These are phyloP conservation scores for Stagonosporopsis cucurbitacearum DNA, from an alignment of 2,329 filamentous ascomycete genomes.

Conservation along the genomic window DNA sequence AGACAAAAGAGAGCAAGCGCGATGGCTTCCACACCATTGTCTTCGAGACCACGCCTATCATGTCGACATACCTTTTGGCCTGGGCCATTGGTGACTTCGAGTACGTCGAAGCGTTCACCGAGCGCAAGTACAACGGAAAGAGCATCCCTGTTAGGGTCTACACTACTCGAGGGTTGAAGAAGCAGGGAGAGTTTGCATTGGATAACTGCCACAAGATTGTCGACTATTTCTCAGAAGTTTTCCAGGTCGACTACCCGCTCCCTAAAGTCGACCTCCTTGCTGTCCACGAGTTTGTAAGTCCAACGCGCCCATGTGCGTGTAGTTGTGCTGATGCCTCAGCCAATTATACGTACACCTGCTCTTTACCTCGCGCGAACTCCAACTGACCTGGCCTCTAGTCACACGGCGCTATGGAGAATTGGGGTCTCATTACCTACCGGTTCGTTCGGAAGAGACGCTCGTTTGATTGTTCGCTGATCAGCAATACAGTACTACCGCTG, in stretches of 20 bases:
- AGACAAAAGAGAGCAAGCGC: conserved; percentile 74
- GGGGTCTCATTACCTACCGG: conserved; percentile 95
- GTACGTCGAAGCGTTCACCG: conserved; percentile 89
- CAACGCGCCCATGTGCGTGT: neutral
- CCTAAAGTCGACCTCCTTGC: conserved; percentile 96
- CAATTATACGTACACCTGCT: conserved; percentile 51
- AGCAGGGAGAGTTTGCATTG: conserved; percentile 87
- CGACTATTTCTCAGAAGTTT: conserved; percentile 95
- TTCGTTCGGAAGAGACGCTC: conserved; percentile 19
- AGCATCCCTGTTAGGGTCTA: conserved; percentile 93
- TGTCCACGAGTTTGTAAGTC: conserved; percentile 87
- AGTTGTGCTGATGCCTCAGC: conserved; percentile 40
- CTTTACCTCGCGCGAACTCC: conserved; percentile 18
- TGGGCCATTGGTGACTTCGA: conserved; percentile 98
- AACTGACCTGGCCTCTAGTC: conserved; percentile 58
- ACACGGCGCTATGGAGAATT: conserved; percentile 95
- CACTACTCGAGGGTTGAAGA: conserved; percentile 90
- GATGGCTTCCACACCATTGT: conserved; percentile 76
- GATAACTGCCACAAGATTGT: conserved; percentile 92
- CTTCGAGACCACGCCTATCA: conserved; percentile 88
- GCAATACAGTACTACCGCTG: conserved; percentile 72
- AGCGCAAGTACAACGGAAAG: conserved; percentile 89
- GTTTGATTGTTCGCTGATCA: conserved; percentile 12
- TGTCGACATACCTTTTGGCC: conserved; percentile 95
- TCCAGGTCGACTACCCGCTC: conserved; percentile 83